Conservation (phyloP, 352 stramenopile genomes). For the Ophiocytium majus region DNA sequence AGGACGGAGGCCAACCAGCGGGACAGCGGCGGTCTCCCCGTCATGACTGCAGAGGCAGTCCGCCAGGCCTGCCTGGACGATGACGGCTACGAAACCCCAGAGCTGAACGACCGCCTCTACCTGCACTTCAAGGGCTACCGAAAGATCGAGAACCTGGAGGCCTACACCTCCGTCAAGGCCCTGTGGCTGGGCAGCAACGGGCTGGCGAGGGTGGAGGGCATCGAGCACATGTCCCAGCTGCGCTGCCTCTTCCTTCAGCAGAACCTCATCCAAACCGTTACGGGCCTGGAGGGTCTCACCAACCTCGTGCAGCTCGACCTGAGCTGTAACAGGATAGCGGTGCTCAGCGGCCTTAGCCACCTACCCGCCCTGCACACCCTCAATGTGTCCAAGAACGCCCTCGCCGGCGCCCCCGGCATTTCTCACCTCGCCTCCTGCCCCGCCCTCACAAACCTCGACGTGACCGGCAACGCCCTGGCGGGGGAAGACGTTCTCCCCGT, state of each 20-base stretch:
- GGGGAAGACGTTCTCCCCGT: conserved; percentile 67
- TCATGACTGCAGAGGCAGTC: background rate
- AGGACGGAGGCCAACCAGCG: background rate
- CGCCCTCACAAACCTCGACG: conserved; percentile 80
- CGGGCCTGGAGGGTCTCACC: conserved; percentile 61
- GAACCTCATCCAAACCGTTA: conserved; percentile 81
- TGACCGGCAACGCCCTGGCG: conserved; percentile 81
- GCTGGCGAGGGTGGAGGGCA: conserved; percentile 62
- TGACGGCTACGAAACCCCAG: conserved; percentile 83
- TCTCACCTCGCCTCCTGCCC: conserved; percentile 71
- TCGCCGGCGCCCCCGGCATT: conserved; percentile 69
- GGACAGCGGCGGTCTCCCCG: background rate
- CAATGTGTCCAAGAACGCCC: conserved; percentile 82
- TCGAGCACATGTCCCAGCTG: conserved; percentile 32
- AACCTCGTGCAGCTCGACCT: conserved; percentile 71
- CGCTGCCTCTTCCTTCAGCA: conserved; percentile 84
- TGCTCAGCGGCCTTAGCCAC: conserved; percentile 67
- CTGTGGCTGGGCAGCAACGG: conserved; percentile 94
- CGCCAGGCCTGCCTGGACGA: conserved; percentile 40
- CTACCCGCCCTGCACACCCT: conserved; percentile 76
- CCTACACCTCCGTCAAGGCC: conserved; percentile 84
- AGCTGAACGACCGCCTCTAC: conserved; percentile 89
- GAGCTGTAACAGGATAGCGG: conserved; percentile 80
- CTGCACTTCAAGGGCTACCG: conserved; percentile 81
- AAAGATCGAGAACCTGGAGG: conserved; percentile 85